These are phyloP conservation scores for Curvularia hawaiiensis DNA, from an alignment of 2,329 filamentous ascomycete species.

Conservation along the genomic window DNA sequence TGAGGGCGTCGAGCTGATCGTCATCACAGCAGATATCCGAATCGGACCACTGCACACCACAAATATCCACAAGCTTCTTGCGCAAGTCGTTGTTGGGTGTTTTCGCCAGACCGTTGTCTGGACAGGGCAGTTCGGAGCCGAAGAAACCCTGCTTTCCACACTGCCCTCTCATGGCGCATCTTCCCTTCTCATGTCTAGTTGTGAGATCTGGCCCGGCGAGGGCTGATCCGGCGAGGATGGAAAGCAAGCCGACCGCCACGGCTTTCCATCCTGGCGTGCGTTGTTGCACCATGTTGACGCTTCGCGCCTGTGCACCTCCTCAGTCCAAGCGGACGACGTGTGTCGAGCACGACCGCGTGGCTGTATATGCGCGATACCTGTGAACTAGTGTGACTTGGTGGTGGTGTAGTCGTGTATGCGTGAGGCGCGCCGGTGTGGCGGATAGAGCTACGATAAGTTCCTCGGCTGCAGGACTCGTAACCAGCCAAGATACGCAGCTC, in stretches of 20 bases:
- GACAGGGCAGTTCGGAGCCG: conserved; percentile 85
- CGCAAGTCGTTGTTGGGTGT: conserved; percentile 74
- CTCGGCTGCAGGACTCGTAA: background rate
- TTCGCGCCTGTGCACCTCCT: conserved; percentile 21
- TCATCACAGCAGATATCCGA: conserved; percentile 83
- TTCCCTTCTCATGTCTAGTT: conserved; percentile 77
- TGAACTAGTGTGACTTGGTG: background rate
- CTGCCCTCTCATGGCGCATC: conserved; percentile 88
- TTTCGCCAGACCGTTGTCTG: conserved; percentile 83
- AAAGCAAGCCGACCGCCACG: conserved; percentile 35
- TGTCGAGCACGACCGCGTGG: background rate
- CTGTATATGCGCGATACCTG: background rate
- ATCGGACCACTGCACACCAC: conserved; percentile 83
- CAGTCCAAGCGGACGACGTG: background rate
- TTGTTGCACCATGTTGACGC: conserved; percentile 27
- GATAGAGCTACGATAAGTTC: conserved; percentile 15
- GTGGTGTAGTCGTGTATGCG: conserved; percentile 1
- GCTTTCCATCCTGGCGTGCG: conserved; percentile 31
- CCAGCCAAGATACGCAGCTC: background rate
- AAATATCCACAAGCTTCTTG: conserved; percentile 80
- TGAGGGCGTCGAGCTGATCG: conserved; percentile 81
- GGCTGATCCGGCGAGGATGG: conserved; percentile 34
- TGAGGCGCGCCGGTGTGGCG: conserved; percentile 21
- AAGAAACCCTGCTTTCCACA: conserved; percentile 93
- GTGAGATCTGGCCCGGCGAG: conserved; percentile 42